Conservation (phyloP, 2,329 filamentous ascomycete genomes). For the Apiospora phragmitis region DNA sequence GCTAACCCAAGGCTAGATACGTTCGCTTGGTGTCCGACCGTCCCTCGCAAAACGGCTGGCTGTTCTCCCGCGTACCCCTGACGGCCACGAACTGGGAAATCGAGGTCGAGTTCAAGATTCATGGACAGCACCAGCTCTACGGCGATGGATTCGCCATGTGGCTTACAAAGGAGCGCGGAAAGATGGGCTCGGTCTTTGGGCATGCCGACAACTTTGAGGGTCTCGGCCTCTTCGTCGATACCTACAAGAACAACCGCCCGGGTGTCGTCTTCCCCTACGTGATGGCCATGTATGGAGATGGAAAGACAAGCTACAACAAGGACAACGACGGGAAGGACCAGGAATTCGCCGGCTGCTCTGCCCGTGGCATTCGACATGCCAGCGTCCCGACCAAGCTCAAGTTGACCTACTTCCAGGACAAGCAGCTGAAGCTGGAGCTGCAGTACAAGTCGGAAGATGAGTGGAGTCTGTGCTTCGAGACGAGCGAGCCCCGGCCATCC, state of each 20-base stretch:
- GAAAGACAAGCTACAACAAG: slow-evolving; percentile 86
- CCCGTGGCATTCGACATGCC: slow-evolving; percentile 82
- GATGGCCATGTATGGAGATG: slow-evolving; percentile 97
- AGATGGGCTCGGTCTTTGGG: slow-evolving; percentile 83
- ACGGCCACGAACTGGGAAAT: slow-evolving; percentile 99
- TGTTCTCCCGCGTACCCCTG: slow-evolving; percentile 90
- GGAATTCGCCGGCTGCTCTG: slow-evolving; percentile 93
- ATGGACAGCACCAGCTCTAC: slow-evolving; percentile 84
- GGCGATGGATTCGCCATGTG: slow-evolving; percentile 98
- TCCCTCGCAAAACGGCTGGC: slow-evolving; percentile 87
- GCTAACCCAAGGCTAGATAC: slow-evolving; percentile 58
- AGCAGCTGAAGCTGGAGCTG: slow-evolving; percentile 83
- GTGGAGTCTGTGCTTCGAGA: slow-evolving; percentile 89
- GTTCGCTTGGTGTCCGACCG: slow-evolving; percentile 90
- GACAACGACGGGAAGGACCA: slow-evolving; percentile 90
- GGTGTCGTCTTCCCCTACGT: slow-evolving; percentile 96
- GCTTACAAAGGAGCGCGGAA: slow-evolving; percentile 90
- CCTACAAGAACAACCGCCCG: slow-evolving; percentile 98
- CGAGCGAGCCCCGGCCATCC: slow-evolving; percentile 72
- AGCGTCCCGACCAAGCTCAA: slow-evolving; percentile 79
- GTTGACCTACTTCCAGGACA: slow-evolving; percentile 96
- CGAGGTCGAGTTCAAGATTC: slow-evolving; percentile 92
- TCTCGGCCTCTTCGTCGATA: slow-evolving; percentile 93
- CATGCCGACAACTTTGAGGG: slow-evolving; percentile 88
- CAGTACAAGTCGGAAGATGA: slow-evolving; percentile 90